A percentile compares a stretch with the other conserved stretches of the same genome.
Evolutionary conservation across 371 early-diverging fungal species (phyloP).

Genomic region (Lichtheimia ramosa): DNA sequence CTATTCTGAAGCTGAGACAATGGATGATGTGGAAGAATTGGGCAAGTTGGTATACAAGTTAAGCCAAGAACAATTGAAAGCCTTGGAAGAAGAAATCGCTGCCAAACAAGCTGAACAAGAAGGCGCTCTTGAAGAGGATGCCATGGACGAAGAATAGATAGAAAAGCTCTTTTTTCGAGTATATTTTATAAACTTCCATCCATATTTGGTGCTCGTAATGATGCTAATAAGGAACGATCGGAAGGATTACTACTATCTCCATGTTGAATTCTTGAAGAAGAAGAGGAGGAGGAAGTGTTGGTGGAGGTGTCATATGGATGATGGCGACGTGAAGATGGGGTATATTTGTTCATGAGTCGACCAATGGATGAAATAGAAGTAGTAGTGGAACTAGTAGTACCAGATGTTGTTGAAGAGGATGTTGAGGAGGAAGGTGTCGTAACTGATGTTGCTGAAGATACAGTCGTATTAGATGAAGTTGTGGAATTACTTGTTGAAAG

Average conservation of each 20-base stretch:
- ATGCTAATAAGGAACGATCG: background rate
- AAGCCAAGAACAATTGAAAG: slow-evolving; percentile 70
- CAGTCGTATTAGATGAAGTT: background rate
- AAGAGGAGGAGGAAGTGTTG: too few species aligned
- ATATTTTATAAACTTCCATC: slow-evolving; percentile 12
- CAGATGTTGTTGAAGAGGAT: background rate
- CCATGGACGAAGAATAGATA: slow-evolving; percentile 5
- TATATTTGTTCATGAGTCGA: too few species aligned
- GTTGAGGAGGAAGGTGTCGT: slow-evolving; percentile 6
- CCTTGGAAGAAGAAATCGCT: slow-evolving; percentile 8
- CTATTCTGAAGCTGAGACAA: slow-evolving; percentile 33
- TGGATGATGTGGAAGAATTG: slow-evolving; percentile 59
- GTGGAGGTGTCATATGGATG: background rate
- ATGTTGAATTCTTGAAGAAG: background rate
- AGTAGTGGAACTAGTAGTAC: too few species aligned
- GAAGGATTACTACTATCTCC: background rate
- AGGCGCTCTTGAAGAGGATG: background rate
- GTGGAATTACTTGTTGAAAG: too few species aligned
- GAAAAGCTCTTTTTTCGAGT: background rate
- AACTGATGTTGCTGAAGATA: background rate
- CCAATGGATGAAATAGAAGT: too few species aligned
- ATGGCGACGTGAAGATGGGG: background rate
- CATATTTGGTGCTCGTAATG: slow-evolving; percentile 1
- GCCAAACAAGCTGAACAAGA: slow-evolving; percentile 14
- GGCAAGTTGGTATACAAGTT: slow-evolving; percentile 71